phyloP scores from a whole-genome alignment of 2,329 filamentous ascomycete species.

The Chrysoporthe deuterocubensis region DNA sequence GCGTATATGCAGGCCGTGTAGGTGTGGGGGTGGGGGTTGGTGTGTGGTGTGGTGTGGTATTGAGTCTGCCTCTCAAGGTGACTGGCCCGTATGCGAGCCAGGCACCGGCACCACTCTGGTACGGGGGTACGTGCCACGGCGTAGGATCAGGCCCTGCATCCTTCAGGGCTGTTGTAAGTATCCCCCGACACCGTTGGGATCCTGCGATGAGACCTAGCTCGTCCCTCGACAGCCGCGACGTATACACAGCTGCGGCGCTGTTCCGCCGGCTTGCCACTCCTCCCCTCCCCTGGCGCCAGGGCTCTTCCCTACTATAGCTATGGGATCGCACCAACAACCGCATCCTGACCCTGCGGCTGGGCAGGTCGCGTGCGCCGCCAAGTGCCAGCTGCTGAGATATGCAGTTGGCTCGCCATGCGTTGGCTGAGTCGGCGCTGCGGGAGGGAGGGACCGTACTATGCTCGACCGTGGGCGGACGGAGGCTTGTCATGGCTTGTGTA shows the following conservation, averaged over 20 bases:
- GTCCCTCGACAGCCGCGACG: not conserved
- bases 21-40: not conserved
- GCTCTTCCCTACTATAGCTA: too few species aligned
- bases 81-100: constrained; percentile 3
- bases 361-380: not conserved
- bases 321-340: not conserved
- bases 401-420: constrained; percentile 8
- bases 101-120: not conserved
- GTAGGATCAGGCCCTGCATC: not conserved
- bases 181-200: not conserved
- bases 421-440: constrained; percentile 21
- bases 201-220: not conserved
- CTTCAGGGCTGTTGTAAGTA: not conserved
- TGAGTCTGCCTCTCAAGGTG: not conserved
- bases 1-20: not conserved
- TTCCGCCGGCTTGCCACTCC: too few species aligned
- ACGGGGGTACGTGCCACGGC: not conserved
- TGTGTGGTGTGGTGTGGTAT: not conserved
- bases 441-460: not conserved
- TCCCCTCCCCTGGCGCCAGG: too few species aligned
- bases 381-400: not conserved
- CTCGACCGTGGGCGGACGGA: not conserved
- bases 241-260: not conserved
- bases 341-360: not conserved
- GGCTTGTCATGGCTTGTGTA: not conserved